These are phyloP conservation scores for Platismatia glauca DNA, from an alignment of 495 filamentous ascomycete genomes.

Conservation along the genomic window DNA sequence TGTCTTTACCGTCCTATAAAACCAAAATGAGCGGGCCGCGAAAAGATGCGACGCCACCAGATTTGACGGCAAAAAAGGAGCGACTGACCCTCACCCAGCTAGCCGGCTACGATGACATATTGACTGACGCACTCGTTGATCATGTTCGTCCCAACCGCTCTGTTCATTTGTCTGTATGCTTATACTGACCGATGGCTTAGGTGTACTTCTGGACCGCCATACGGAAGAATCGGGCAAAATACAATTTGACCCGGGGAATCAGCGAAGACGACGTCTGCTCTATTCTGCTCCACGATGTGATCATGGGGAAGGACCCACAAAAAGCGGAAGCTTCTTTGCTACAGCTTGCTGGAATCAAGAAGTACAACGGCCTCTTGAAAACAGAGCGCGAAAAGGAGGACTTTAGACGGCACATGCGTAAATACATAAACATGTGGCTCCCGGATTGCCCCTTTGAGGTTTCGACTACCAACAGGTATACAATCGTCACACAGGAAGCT, in stretches of 20 bases:
- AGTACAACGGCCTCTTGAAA: constrained; percentile 54
- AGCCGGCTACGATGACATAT: constrained; percentile 87
- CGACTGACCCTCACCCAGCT: constrained; percentile 78
- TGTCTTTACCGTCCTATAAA: not conserved
- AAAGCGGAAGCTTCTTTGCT: constrained; percentile 65
- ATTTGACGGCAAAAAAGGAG: constrained; percentile 32
- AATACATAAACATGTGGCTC: constrained; percentile 87
- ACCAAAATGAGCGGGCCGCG: constrained; percentile 5
- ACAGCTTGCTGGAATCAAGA: constrained; percentile 61
- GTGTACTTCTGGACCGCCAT: constrained; percentile 92
- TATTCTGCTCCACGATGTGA: constrained; percentile 67
- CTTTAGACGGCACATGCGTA: constrained; percentile 76
- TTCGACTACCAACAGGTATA: constrained; percentile 88
- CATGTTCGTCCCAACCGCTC: constrained; percentile 54
- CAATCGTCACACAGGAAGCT: constrained; percentile 80
- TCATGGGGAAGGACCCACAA: constrained; percentile 61
- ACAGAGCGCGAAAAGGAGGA: constrained; percentile 77
- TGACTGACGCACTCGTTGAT: constrained; percentile 93
- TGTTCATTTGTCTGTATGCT: not conserved
- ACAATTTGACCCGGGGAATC: constrained; percentile 72
- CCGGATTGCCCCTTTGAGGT: constrained; percentile 93
- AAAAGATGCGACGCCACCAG: constrained; percentile 15
- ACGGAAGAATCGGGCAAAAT: constrained; percentile 85
- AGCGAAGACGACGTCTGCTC: constrained; percentile 69
- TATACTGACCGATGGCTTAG: constrained; percentile 36